Base-by-base conservation (phyloP, 2,329 filamentous ascomycete species). In the Fusarium avenaceum region DNA sequence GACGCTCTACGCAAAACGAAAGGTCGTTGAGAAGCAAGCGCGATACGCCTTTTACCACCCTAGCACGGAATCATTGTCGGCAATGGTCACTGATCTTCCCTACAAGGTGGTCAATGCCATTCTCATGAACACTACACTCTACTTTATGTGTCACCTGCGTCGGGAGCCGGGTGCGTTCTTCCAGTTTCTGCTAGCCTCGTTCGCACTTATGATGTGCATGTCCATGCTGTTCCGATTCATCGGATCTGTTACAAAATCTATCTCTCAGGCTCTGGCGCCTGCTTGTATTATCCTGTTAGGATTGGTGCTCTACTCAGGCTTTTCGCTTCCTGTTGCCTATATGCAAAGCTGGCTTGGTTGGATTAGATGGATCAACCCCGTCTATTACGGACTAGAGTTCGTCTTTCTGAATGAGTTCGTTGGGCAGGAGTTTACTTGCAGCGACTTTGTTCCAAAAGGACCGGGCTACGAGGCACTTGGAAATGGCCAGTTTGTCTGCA, bases 101-200 rank as follows among this genome's bases (percentile, higher is more conserved):
- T 66, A 64, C 46, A 71, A 74, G 44, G 19, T 69, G 2, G 28
- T 62, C 20, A 71, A 72, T 8, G n/a, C 58, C 0, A 57, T 85
- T 4, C 76, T 91, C 4, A 49, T 72, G 32, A 72, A 71, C 13
- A 55, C 60, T 1, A 62, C 85, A 1, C 75, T 91, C 0, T 91
- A 91, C 77, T 91, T 91, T 74, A 86, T 91, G 86, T 85, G 86
- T 0, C 85, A 88, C 84, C 3, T 92, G 84, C 14, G 86, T 89
- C 77, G 78, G 87, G 48, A 84, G 83, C 57, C 89, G 0, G 81
- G 80, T 1, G 74, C 79, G 1, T 85, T 84, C 74, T 85, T 84
- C 70, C 81, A 78, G 46, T 85, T 82, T 55, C 72, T 81, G 3
- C 67, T 85, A 0, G 74, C 85, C 38, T 79, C 80, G 13, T 82